Conservation (phyloP, 305 asterid genomes). For the Rubia peregrina region DNA sequence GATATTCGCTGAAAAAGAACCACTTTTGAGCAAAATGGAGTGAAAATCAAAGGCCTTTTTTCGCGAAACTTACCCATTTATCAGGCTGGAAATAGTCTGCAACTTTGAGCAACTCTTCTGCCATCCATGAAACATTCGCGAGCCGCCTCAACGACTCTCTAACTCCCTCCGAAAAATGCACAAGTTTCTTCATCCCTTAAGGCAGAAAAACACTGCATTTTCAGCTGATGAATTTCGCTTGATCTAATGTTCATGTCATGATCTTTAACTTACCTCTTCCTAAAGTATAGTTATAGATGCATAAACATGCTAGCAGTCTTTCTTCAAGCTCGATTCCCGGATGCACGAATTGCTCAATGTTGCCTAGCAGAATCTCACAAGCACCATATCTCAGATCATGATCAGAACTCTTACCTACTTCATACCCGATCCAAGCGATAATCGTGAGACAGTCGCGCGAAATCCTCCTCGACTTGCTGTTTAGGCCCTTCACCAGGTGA, state of each 20-base stretch:
- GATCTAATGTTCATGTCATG: not conserved
- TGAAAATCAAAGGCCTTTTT: conserved; percentile 5
- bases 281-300: conserved; percentile 76
- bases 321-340: conserved; percentile 92
- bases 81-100: conserved; percentile 92
- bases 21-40: not conserved
- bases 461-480: conserved; percentile 53
- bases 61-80: conserved; percentile 69
- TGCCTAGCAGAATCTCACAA: conserved; percentile 57
- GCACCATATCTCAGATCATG: conserved; percentile 56
- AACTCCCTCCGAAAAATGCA: conserved; percentile 74
- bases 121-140: conserved; percentile 88
- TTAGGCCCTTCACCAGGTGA: conserved; percentile 66
- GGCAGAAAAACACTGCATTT: conserved; percentile 4
- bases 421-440: conserved; percentile 81
- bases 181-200: conserved; percentile 76
- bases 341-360: conserved; percentile 65
- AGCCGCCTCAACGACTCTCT: conserved; percentile 86
- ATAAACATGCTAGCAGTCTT: conserved; percentile 76
- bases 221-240: conserved; percentile 4
- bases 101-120: conserved; percentile 82
- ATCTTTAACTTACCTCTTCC: conserved; percentile 50
- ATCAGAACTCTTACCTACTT: conserved; percentile 60
- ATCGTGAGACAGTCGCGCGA: conserved; percentile 63
- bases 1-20: conserved; percentile 69